Percentiles rank a stretch among this genome's conserved stretches.
Conservation (phyloP, 148 eudicot species). For the Persicaria maculosa region DNA sequence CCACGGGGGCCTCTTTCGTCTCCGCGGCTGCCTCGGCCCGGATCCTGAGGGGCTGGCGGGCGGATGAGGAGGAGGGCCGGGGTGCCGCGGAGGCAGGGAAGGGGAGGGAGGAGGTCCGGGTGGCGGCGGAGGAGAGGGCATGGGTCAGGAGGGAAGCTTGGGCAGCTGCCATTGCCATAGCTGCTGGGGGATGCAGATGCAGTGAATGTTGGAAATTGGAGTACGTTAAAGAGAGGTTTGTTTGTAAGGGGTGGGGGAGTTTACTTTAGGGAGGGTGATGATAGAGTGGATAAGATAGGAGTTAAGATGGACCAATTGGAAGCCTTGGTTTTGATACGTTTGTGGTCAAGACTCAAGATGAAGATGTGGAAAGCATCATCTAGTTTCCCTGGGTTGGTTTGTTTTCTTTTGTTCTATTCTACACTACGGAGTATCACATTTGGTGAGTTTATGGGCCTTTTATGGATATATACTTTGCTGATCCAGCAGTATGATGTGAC, state of each 20-base stretch:
- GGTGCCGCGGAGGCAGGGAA: slow-evolving; percentile 25
- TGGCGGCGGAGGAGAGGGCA: slow-evolving; percentile 34
- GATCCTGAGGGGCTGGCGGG: neutral
- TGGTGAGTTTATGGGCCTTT: too few species aligned
- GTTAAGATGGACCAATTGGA: slow-evolving; percentile 44
- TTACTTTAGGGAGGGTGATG: neutral
- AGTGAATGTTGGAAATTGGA: slow-evolving; percentile 1
- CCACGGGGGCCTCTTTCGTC: slow-evolving; percentile 47
- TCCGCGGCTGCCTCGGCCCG: slow-evolving; percentile 24
- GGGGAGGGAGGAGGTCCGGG: slow-evolving; percentile 17
- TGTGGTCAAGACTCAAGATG: neutral
- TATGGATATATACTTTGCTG: too few species aligned
- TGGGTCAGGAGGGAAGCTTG: slow-evolving; percentile 72
- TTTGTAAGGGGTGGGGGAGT: neutral
- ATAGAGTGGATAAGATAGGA: slow-evolving; percentile 12
- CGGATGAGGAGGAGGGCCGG: neutral
- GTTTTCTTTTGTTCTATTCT: too few species aligned
- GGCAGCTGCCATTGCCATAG: slow-evolving; percentile 87
- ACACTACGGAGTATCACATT: too few species aligned
- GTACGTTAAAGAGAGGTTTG: slow-evolving; percentile 13
- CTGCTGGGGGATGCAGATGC: neutral
- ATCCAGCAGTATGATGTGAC: too few species aligned
- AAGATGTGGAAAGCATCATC: neutral
- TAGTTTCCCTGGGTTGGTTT: too few species aligned
- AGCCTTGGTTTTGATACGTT: slow-evolving; percentile 39